Evolutionary conservation across 2,329 filamentous ascomycete species (phyloP).

Genomic region (Penicillium sp.): DNA sequence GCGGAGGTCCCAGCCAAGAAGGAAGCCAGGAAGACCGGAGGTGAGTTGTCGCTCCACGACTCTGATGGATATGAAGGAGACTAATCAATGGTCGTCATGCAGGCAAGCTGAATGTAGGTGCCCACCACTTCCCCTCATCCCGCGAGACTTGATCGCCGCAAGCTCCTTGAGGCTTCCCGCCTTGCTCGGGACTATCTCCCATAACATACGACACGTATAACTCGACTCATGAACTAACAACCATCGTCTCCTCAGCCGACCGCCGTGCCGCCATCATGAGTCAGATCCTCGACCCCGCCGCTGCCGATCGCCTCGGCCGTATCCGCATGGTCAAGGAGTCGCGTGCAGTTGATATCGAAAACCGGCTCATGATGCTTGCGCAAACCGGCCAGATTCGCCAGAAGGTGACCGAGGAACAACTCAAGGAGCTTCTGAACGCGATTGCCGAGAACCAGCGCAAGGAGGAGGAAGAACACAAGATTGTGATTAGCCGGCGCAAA

Average conservation of each 20-base stretch:
- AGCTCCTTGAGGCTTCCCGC: not conserved
- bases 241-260: constrained; percentile 28
- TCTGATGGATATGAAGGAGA: not conserved
- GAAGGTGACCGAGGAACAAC: constrained; percentile 88
- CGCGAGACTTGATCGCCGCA: not conserved
- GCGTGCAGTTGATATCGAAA: constrained; percentile 87
- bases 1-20: constrained; percentile 52
- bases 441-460: constrained; percentile 72
- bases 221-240: not conserved
- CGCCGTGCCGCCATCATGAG: constrained; percentile 63
- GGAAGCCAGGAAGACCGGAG: constrained; percentile 63
- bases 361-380: constrained; percentile 88
- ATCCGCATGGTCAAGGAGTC: constrained; percentile 95
- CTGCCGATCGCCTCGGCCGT: constrained; percentile 86
- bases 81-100: not conserved
- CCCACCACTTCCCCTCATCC: not conserved
- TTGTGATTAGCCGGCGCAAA: constrained; percentile 82
- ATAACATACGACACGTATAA: not conserved
- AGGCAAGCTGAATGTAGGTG: constrained; percentile 40
- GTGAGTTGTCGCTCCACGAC: constrained; percentile 47
- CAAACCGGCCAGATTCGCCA: constrained; percentile 80
- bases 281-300: constrained; percentile 93
- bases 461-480: constrained; percentile 69
- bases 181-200: not conserved
- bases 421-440: constrained; percentile 87